Evolutionary conservation across 768 basidiomycete genomes (phyloP), one percentile per base, ranked within the genome.

Genomic region (Dacryopinax primogenitus): DNA sequence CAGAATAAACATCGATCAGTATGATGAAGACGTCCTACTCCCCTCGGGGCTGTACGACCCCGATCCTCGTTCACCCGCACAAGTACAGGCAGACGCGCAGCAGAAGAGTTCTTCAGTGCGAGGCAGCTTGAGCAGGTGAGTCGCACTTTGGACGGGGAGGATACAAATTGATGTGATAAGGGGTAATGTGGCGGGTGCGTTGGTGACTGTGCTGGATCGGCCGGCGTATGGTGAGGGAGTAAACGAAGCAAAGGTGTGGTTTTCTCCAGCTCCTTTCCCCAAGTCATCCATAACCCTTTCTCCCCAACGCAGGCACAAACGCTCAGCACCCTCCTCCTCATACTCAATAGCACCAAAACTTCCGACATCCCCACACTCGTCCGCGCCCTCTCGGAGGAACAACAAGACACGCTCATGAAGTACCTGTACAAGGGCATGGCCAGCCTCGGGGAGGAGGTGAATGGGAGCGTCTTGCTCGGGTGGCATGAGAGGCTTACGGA

Each of bases 401-500:
- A 82, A 45, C 90, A 93, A 71, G 95, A 96, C 72, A 89, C 86
- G 33, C 81, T 97, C 64, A 98, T 96, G 95, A 95, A 94, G 74
- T 98, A 95, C 72, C 78, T 98, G 16, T 98, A 97, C 83, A 98
- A 98, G 78, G 94, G 91, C 16, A 97, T 96, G 94, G 83, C 79
- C 18, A 75, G 81, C 71, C 78, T 80, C 1, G 84, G 80, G 9
- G 26, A 58, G 33, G 85, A 86, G 68, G 78, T 85, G 65, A 83
- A 79, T 69, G 84, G 84, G 44, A 85, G 83, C 68, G 84, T 86
- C 36, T 75, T 87, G 35, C 75, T 95, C 41, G 88, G 86, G 15
- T 97, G 95, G 95, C 95, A 98, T 72, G 93, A 96, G 75, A 70
- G 97, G 93, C 77, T 97, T 73, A 93, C 92, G 15, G 95, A 97